These are phyloP conservation scores for Crithidia bombi DNA, from an alignment of 208 protist species.

Conservation along the genomic window DNA sequence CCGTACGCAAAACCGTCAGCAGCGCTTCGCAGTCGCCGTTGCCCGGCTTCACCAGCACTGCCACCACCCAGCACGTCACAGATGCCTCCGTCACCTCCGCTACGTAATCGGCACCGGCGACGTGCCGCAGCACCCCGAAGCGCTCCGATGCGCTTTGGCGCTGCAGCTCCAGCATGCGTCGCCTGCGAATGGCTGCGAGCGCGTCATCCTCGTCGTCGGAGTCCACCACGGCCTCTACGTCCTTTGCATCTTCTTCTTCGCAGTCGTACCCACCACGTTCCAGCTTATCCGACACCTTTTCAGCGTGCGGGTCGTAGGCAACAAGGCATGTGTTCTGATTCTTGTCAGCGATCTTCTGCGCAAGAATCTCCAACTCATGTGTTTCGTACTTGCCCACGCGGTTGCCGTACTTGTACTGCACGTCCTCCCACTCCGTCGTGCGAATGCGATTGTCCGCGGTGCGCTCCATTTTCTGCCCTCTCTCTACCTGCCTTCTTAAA, in stretches of 20 bases:
- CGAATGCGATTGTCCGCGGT: conserved; percentile 79
- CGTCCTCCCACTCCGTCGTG: conserved; percentile 93
- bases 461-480: conserved; percentile 58
- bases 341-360: conserved; percentile 80
- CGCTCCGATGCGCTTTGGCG: conserved; percentile 43
- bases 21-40: conserved; percentile 80
- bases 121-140: conserved; percentile 77
- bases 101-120: conserved; percentile 74
- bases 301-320: conserved; percentile 74
- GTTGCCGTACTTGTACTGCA: conserved; percentile 92
- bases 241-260: conserved; percentile 21
- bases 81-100: conserved; percentile 85
- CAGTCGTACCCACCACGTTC: conserved; percentile 61
- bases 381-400: conserved; percentile 85
- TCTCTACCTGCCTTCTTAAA: not conserved
- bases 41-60: conserved; percentile 68
- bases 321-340: conserved; percentile 69
- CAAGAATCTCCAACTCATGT: conserved; percentile 79
- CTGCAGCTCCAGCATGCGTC: conserved; percentile 70
- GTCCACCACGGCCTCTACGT: conserved; percentile 28
- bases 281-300: conserved; percentile 71
- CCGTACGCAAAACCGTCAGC: conserved; percentile 67
- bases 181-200: conserved; percentile 57
- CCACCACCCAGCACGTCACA: conserved; percentile 70
- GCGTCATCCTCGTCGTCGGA: conserved; percentile 82